Conservation (phyloP, 345 rosid genomes). For the Clausena lansium region DNA sequence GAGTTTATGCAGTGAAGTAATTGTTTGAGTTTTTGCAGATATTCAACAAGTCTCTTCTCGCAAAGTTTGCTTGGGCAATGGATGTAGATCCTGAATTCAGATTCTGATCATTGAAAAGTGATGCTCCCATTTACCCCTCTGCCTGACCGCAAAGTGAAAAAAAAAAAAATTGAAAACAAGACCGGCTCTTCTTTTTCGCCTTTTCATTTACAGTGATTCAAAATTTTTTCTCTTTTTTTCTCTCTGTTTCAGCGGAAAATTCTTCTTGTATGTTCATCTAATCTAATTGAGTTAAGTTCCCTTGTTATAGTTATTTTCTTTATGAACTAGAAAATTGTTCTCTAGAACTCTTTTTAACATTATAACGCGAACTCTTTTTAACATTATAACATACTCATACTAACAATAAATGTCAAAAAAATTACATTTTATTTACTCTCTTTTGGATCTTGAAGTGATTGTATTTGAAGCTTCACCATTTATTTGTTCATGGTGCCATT, state of each 20-base stretch:
- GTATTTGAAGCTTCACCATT: too few species aligned
- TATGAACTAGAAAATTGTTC: conserved; percentile 15
- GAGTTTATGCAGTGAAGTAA: neutral
- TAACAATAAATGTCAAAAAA: conserved; percentile 19
- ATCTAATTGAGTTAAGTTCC: conserved; percentile 28
- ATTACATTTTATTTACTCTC: neutral
- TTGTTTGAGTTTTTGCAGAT: conserved; percentile 45
- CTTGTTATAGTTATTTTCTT: conserved; percentile 1
- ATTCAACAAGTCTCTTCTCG: conserved; percentile 89
- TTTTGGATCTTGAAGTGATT: too few species aligned
- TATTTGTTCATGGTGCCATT: too few species aligned
- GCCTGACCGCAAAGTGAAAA: conserved; percentile 13
- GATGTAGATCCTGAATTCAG: conserved; percentile 90
- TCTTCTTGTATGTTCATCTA: conserved; percentile 26
- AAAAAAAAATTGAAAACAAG: neutral
- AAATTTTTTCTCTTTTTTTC: neutral
- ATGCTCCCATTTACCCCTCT: neutral
- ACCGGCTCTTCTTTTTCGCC: neutral
- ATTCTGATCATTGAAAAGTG: conserved; percentile 43
- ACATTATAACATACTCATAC: conserved; percentile 9
- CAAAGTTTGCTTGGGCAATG: conserved; percentile 96
- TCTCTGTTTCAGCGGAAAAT: conserved; percentile 8
- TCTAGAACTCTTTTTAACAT: neutral
- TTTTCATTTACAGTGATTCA: conserved; percentile 18
- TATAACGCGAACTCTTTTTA: neutral